A percentile compares a stretch with the other conserved stretches of the same genome.
phyloP scores from a whole-genome alignment of 139 green algal species.

The Ulvella scutata region DNA sequence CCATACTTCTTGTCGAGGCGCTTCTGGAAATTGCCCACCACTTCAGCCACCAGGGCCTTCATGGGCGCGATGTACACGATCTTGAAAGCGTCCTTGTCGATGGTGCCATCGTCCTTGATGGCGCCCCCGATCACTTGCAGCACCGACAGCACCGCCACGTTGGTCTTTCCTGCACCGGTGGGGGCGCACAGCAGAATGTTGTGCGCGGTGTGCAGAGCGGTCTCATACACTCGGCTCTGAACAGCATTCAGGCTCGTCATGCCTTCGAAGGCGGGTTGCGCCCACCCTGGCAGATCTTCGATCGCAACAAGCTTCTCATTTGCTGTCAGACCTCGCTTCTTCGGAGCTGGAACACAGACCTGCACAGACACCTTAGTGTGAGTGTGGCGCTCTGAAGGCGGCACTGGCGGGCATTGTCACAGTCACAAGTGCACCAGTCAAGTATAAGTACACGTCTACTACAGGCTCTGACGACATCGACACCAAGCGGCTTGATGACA shows the following conservation, averaged over 20 bases:
- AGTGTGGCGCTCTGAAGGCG: not conserved
- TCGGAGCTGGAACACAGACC: not conserved
- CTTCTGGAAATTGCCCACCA: constrained; percentile 87
- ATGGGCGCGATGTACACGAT: constrained; percentile 98
- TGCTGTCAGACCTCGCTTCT: constrained; percentile 3
- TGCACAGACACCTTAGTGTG: not conserved
- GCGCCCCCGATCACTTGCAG: constrained; percentile 62
- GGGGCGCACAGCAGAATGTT: constrained; percentile 84
- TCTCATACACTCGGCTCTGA: constrained; percentile 72
- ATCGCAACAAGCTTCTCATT: constrained; percentile 62
- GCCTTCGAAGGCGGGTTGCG: constrained; percentile 64
- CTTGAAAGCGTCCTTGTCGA: constrained; percentile 85
- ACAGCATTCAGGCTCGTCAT: constrained; percentile 88
- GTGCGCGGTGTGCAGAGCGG: constrained; percentile 71
- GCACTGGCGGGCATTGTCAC: too few relatives aligned
- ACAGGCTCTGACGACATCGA: too few relatives aligned
- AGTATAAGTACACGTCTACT: too few relatives aligned
- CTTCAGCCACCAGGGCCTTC: constrained; percentile 93
- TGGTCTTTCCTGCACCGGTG: constrained; percentile 95
- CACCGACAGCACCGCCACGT: constrained; percentile 93
- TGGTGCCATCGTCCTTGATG: constrained; percentile 63
- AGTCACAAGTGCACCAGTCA: too few relatives aligned
- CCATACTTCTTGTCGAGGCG: constrained; percentile 37
- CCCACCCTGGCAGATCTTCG: constrained; percentile 80
- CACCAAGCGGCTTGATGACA: too few relatives aligned